Conservation (phyloP, 2,329 filamentous ascomycete genomes). For the Verticillium nonalfalfae region DNA sequence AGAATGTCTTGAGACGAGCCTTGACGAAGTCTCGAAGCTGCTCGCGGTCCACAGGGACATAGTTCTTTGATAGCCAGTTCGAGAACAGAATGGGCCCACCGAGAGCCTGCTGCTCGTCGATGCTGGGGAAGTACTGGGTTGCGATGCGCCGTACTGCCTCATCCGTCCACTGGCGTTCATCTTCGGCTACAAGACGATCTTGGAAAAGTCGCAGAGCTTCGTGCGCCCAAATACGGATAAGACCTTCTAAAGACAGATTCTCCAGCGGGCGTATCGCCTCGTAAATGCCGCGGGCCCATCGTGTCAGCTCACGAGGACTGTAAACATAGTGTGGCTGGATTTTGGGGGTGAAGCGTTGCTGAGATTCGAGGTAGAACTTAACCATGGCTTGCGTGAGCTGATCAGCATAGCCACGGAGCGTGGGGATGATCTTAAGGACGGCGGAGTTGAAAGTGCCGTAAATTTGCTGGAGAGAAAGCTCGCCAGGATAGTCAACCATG, state of each 20-base stretch:
- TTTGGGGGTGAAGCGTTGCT: conserved; percentile 88
- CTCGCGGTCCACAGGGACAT: conserved; percentile 92
- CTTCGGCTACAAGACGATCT: conserved; percentile 89
- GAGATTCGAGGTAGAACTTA: conserved; percentile 89
- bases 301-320: conserved; percentile 94
- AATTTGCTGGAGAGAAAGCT: conserved; percentile 90
- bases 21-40: conserved; percentile 96
- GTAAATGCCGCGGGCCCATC: conserved; percentile 96
- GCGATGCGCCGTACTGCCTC: conserved; percentile 83
- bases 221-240: conserved; percentile 96
- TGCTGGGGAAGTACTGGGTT: conserved; percentile 87
- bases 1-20: conserved; percentile 94
- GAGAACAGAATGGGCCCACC: conserved; percentile 95
- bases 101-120: conserved; percentile 83
- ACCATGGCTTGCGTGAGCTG: conserved; percentile 97
- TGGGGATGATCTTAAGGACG: conserved; percentile 92
- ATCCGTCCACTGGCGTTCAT: conserved; percentile 92
- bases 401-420: conserved; percentile 91
- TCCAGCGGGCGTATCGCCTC: conserved; percentile 94
- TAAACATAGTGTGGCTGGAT: conserved; percentile 99
- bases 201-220: conserved; percentile 95
- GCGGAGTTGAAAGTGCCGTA: conserved; percentile 98
- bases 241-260: conserved; percentile 77
- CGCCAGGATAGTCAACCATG: conserved; percentile 99
- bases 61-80: conserved; percentile 99